phyloP scores from a whole-genome alignment of 352 stramenopile genomes.

The Globisporangium camurandrum region DNA sequence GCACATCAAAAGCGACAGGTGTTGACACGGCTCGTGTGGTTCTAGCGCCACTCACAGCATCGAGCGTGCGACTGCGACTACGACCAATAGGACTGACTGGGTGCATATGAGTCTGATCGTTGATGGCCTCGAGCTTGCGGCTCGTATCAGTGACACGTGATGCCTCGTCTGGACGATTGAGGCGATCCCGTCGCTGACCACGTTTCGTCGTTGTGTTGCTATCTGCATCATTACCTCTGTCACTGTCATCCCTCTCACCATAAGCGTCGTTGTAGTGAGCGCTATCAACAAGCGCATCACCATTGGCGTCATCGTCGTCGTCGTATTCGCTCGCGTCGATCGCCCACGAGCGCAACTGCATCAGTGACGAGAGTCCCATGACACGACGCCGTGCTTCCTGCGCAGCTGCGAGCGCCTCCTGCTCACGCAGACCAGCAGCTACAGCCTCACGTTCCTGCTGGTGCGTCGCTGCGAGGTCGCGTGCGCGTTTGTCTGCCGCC shows the following conservation, averaged over 20 bases:
- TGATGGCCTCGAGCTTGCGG: too few relatives aligned
- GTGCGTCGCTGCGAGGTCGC: slow-evolving; percentile 1
- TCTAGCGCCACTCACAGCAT: background rate
- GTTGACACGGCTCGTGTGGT: background rate
- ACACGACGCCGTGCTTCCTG: slow-evolving; percentile 29
- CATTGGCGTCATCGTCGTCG: slow-evolving; percentile 20
- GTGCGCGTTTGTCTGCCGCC: background rate
- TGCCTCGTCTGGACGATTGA: background rate
- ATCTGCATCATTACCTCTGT: background rate
- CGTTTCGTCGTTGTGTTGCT: background rate
- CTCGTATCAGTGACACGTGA: too few relatives aligned
- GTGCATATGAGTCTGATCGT: too few relatives aligned
- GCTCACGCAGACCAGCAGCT: slow-evolving; percentile 15
- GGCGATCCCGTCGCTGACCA: too few relatives aligned
- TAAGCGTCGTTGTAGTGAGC: background rate
- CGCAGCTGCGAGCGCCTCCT: slow-evolving; percentile 25
- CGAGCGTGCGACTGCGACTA: background rate
- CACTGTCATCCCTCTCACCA: background rate
- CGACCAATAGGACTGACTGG: too few relatives aligned
- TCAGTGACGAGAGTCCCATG: slow-evolving; percentile 40
- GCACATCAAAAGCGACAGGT: background rate
- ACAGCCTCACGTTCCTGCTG: slow-evolving; percentile 12
- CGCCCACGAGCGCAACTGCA: slow-evolving; percentile 32
- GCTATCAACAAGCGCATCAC: background rate
- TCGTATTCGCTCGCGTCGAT: too few relatives aligned